Base-by-base conservation (phyloP, 1,284 basidiomycete genomes). In the Leccinum griseonigrum region DNA sequence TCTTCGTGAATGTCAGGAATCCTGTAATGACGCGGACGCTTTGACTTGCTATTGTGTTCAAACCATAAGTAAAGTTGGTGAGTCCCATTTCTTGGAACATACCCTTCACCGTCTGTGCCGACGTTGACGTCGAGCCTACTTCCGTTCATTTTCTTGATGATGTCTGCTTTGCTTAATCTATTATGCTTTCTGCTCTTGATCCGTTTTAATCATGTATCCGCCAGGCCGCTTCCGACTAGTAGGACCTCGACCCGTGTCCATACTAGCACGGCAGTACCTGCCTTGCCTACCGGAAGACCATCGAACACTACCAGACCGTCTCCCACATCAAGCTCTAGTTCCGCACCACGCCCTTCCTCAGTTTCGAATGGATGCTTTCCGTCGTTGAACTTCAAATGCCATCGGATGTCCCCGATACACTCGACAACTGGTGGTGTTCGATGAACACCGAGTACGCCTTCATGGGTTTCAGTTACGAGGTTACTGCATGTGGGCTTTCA, bases 381-480 rank as follows among this genome's bases (percentile, higher is more conserved):
- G 3, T 79, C 85, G 16, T 66, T 85, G 46, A 79, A 79, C 1
- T 91, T 68, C 70, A 69, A n/a, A 87, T 83, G 82, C 88, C 88
- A 2, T 69, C 72, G 0, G 60, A 67, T 4, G 69, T 81, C 8
- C 87, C 87, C 0, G 64, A 68, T 3, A 80, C 81, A 1, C 60
- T 78, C 32, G 76, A 78, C 56, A 78, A 79, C 63, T 91, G 88
- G 88, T 91, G 88, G 89, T 91, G 88, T 69, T 71, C 81, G 60
- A 70, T 75, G 50, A 74, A 75, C 60, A 83, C 81, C 1, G 88
- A 91, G 68, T 90, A 89, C 64, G 89, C 82, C 0, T 91, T 90
- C 70, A 74, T 91, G 48, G 89, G 88, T 1, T 87, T 91, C 74
- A 87, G 86, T 68, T 90, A 91, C 65, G 86, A 87, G 69, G 79